A percentile compares a stretch with the other conserved stretches of the same genome.
Conservation (phyloP, 2,329 filamentous ascomycete genomes). For the Drechslerella dactyloides region DNA sequence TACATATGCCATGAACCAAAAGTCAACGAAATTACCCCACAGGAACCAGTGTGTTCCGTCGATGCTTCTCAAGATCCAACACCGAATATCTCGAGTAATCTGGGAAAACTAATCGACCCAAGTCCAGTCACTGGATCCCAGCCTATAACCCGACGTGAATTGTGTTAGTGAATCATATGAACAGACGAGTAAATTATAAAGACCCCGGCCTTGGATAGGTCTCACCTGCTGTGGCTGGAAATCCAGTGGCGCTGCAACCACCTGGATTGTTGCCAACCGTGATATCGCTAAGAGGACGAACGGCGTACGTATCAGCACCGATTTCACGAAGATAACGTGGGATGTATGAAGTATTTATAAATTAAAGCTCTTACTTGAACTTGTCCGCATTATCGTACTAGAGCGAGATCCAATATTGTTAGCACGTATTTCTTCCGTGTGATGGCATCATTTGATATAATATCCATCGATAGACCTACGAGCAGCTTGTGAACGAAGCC, state of each 20-base stretch:
- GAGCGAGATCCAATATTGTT: constrained; percentile 8
- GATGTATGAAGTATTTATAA: neutral
- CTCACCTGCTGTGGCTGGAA: constrained; percentile 57
- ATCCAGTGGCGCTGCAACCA: constrained; percentile 58
- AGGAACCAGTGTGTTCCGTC: constrained; percentile 5
- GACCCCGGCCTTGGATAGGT: neutral
- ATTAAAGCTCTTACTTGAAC: constrained; percentile 10
- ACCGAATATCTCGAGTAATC: constrained; percentile 56
- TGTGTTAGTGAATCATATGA: constrained; percentile 44
- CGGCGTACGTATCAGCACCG: constrained; percentile 46
- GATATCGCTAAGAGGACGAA: constrained; percentile 58
- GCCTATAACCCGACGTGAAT: constrained; percentile 52
- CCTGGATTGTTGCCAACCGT: constrained; percentile 58
- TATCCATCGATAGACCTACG: constrained; percentile 20
- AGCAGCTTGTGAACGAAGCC: constrained; percentile 64
- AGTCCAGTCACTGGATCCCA: constrained; percentile 60
- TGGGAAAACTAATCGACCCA: constrained; percentile 57
- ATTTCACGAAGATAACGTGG: neutral
- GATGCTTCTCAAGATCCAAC: constrained; percentile 2
- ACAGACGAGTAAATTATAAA: too few relatives aligned
- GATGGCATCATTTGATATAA: constrained; percentile 2
- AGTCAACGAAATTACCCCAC: neutral
- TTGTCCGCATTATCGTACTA: constrained; percentile 40
- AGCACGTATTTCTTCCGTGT: neutral
- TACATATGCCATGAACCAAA: too few relatives aligned